Evolutionary conservation across 768 basidiomycete genomes (phyloP).

Genomic region (Strobilomyces confusus): DNA sequence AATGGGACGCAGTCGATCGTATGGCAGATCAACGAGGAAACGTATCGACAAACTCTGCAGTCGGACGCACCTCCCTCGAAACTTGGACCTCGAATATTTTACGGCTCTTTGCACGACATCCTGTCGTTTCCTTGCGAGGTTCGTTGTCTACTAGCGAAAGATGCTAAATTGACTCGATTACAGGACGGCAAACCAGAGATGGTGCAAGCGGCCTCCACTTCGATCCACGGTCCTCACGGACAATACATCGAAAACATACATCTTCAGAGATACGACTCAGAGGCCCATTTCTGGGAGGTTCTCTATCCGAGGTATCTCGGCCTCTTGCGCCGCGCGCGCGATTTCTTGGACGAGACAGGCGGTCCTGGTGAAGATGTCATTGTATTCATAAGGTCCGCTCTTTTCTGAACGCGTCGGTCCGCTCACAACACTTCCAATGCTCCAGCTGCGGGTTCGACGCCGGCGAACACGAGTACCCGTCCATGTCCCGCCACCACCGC

Average conservation of each 20-base stretch:
- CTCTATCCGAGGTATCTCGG: slow-evolving; percentile 63
- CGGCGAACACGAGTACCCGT: slow-evolving; percentile 82
- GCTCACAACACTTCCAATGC: background rate
- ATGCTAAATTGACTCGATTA: slow-evolving; percentile 2
- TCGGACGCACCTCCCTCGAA: slow-evolving; percentile 34
- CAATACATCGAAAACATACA: slow-evolving; percentile 30
- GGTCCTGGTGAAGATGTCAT: slow-evolving; percentile 66
- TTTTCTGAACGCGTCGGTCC: background rate
- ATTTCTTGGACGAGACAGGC: slow-evolving; percentile 67
- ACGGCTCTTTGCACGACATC: slow-evolving; percentile 92
- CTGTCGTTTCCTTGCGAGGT: slow-evolving; percentile 92
- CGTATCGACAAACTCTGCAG: slow-evolving; percentile 65
- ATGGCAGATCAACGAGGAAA: slow-evolving; percentile 90
- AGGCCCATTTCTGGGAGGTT: slow-evolving; percentile 19
- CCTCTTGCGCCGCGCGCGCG: slow-evolving; percentile 62
- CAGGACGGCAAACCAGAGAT: slow-evolving; percentile 78
- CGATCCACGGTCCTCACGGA: slow-evolving; percentile 16
- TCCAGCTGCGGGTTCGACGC: slow-evolving; percentile 91
- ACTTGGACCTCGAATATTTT: slow-evolving; percentile 65
- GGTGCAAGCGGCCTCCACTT: slow-evolving; percentile 77
- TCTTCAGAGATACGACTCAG: slow-evolving; percentile 15
- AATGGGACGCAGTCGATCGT: slow-evolving; percentile 92
- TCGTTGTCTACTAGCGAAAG: background rate
- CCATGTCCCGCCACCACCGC: slow-evolving; percentile 91
- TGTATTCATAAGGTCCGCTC: slow-evolving; percentile 76